Percentiles rank a stretch among this genome's conserved stretches.
Conservation (phyloP, 2,329 filamentous ascomycete species). For the Aspergillus pseudoterreus region DNA sequence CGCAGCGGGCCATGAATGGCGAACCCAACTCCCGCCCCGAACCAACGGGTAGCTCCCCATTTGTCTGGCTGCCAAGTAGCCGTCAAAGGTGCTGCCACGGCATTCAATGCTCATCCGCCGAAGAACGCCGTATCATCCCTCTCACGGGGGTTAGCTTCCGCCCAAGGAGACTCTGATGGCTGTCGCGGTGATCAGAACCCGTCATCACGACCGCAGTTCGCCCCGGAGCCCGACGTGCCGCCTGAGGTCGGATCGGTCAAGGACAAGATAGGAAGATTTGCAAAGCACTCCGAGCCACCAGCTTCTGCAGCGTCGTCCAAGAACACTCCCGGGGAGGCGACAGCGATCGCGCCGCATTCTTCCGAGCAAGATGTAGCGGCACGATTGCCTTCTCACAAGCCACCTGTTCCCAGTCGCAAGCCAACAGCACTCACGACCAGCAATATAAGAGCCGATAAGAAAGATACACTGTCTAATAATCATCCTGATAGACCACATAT, state of each 20-base stretch:
- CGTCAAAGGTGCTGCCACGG: constrained; percentile 35
- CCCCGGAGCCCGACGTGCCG: constrained; percentile 20
- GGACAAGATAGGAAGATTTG: constrained; percentile 36
- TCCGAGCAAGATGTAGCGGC: constrained; percentile 26
- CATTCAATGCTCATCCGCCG: constrained; percentile 27
- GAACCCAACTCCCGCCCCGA: constrained; percentile 23
- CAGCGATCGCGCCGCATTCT: constrained; percentile 16
- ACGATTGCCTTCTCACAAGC: constrained; percentile 6
- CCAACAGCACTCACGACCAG: background rate
- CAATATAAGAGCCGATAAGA: background rate
- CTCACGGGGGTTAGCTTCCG: constrained; percentile 1
- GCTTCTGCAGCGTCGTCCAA: constrained; percentile 7
- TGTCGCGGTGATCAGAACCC: constrained; percentile 15
- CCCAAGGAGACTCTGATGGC: constrained; percentile 16
- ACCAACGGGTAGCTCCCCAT: constrained; percentile 25
- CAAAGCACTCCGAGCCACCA: constrained; percentile 17
- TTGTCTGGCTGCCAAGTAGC: constrained; percentile 26
- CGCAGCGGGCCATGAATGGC: constrained; percentile 27
- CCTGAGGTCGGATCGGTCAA: constrained; percentile 35
- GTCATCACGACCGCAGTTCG: constrained; percentile 11
- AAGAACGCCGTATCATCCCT: constrained; percentile 5
- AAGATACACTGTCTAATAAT: constrained; percentile 2
- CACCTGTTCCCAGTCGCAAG: background rate
- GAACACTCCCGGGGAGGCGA: constrained; percentile 11
- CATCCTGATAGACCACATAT: background rate